Percentiles rank a stretch among this genome's conserved stretches.
Conservation (phyloP, 305 asterid genomes). For the Fraxinus sp. region DNA sequence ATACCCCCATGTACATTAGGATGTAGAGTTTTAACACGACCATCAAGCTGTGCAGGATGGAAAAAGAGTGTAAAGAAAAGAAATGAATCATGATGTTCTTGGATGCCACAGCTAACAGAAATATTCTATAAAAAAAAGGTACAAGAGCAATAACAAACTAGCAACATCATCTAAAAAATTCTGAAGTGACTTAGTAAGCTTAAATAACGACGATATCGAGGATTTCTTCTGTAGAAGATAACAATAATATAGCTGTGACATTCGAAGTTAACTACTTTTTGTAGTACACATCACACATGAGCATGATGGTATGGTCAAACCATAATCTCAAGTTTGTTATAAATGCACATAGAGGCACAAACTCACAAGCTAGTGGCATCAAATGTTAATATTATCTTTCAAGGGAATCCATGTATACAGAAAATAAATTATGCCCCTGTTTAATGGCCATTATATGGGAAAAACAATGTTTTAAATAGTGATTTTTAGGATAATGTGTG, state of each 20-base stretch:
- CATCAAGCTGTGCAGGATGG: slow-evolving; percentile 68
- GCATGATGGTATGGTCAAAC: background rate
- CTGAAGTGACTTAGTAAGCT: background rate
- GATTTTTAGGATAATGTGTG: too few species aligned
- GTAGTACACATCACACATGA: slow-evolving; percentile 11
- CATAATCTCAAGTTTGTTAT: background rate
- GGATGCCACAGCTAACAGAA: background rate
- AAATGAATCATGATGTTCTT: slow-evolving; percentile 6
- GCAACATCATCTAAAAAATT: background rate
- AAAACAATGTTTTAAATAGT: too few species aligned
- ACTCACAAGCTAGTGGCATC: background rate
- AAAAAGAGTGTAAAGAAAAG: background rate
- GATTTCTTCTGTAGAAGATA: background rate
- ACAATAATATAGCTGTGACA: background rate
- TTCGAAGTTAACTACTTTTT: background rate
- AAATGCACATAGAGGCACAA: background rate
- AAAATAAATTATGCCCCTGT: background rate
- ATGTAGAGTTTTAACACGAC: slow-evolving; percentile 96
- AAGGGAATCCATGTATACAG: background rate
- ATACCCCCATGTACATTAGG: slow-evolving; percentile 93
- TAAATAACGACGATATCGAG: background rate
- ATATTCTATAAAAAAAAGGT: background rate
- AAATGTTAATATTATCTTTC: background rate
- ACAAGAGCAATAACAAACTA: background rate
- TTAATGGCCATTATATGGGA: too few species aligned